Base-by-base conservation (phyloP, 2,329 filamentous ascomycete genomes). In the Sporothrix pseudoabietina region DNA sequence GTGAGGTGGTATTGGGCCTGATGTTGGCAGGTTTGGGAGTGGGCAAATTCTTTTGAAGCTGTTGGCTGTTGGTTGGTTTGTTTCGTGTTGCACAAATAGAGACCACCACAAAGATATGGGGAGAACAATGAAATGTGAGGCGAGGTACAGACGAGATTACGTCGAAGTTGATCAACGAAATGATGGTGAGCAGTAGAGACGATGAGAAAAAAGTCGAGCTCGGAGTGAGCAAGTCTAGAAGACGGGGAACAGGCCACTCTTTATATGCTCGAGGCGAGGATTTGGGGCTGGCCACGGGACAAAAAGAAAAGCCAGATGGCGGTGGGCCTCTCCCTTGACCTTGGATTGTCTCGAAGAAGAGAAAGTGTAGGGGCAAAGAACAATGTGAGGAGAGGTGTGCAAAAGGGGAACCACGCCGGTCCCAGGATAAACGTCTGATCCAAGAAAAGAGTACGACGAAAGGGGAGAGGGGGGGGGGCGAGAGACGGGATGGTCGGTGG, bases 1-100 rank as follows among this genome's bases (percentile, higher is more conserved):
- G 35, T 70, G 68, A 57, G 52, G 68, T 70, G n/a, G 68, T 57
- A 70, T 52, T 57, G 68, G 30, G 52, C 52, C 68, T 59, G 68
- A 70, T 57, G 68, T 70, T 57, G 49, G 68, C 49, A 47, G 52
- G n/a, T 57, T 30, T 16, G 14, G n/a, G 3, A 52, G 16, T 30
- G n/a, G 2, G 10, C 5, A 32, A 14, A n/a, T 16, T 41, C 12
- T 16, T 19, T 22, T 39, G 35, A 8, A 26, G 26, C 26, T 41
- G 59, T 16, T 63, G 19, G 32, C 35, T 70, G 49, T 57, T 47
- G 52, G 52, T 30, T n/a, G 8, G 35, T 30, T 66, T 39, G 65
- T 44, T 39, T 41, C 16, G 26, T 32, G 68, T 70, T 57, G 52
- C 68, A 59, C 68, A 57, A 39, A 10, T 30, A 69, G 35, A 35